phyloP scores from a whole-genome alignment of 1,284 basidiomycete genomes.

The Coniferiporia weirii region DNA sequence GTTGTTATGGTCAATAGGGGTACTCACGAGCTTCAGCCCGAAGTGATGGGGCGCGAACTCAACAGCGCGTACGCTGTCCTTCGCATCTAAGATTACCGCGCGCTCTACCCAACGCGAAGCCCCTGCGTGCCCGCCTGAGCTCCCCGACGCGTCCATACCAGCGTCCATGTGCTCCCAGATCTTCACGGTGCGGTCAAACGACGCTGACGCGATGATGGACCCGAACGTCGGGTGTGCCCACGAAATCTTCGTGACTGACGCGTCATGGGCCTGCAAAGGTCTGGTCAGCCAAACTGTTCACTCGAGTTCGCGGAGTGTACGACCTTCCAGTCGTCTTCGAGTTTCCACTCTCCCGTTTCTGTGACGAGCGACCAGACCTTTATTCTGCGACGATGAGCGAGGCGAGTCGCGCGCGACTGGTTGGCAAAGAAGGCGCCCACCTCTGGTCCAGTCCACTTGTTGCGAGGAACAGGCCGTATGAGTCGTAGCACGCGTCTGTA shows the following conservation, averaged over 20 bases:
- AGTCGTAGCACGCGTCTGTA: constrained; percentile 83
- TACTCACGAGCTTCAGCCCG: constrained; percentile 77
- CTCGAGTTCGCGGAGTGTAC: neutral
- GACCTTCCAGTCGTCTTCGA: constrained; percentile 87
- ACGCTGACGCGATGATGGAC: constrained; percentile 75
- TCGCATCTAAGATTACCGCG: constrained; percentile 73
- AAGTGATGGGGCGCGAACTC: constrained; percentile 85
- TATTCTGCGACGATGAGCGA: constrained; percentile 45
- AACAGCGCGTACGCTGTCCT: constrained; percentile 77
- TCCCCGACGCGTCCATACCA: constrained; percentile 26
- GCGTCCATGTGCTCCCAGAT: constrained; percentile 72
- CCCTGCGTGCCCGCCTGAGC: constrained; percentile 19
- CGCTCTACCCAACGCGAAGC: constrained; percentile 63
- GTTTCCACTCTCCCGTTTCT: constrained; percentile 61
- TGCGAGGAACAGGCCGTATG: constrained; percentile 78
- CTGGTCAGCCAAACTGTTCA: constrained; percentile 5
- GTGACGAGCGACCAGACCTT: constrained; percentile 80
- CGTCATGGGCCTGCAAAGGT: constrained; percentile 74
- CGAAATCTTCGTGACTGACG: constrained; percentile 73
- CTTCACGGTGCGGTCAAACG: constrained; percentile 85
- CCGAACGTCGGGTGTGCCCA: constrained; percentile 92
- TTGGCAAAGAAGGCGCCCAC: constrained; percentile 30
- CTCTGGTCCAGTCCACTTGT: constrained; percentile 77
- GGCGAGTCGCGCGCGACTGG: neutral
- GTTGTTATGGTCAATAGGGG: neutral